A percentile compares a stretch with the other conserved stretches of the same genome.
These are phyloP conservation scores for Psilocybe subaeruginosa DNA, from an alignment of 768 basidiomycete species.

Conservation along the genomic window DNA sequence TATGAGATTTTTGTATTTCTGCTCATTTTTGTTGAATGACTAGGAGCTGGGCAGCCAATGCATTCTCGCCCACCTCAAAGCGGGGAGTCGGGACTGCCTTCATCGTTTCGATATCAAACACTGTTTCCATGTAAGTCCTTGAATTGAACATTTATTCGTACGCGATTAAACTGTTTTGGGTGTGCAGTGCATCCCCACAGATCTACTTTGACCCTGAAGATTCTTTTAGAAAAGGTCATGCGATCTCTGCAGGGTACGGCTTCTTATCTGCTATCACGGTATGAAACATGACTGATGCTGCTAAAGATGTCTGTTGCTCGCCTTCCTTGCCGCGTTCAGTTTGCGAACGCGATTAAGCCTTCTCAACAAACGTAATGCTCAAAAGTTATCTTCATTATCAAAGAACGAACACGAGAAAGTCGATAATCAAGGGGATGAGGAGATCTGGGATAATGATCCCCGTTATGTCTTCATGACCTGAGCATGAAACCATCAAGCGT, in stretches of 20 bases:
- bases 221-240: constrained; percentile 55
- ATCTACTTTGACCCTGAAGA: constrained; percentile 58
- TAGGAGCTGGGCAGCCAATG: constrained; percentile 65
- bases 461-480: constrained; percentile 57
- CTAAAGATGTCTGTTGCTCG: constrained; percentile 45
- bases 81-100: constrained; percentile 64
- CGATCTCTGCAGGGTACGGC: constrained; percentile 53
- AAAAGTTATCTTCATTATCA: constrained; percentile 24
- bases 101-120: constrained; percentile 61
- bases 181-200: constrained; percentile 53
- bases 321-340: constrained; percentile 43
- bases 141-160: background rate
- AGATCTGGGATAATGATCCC: constrained; percentile 54
- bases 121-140: constrained; percentile 51
- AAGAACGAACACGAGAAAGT: constrained; percentile 32
- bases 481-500: background rate
- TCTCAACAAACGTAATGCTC: constrained; percentile 44
- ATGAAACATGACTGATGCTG: background rate
- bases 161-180: background rate
- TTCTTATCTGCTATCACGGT: background rate
- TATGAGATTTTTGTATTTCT: background rate
- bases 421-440: constrained; percentile 26
- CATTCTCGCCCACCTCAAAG: constrained; percentile 62
- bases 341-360: constrained; percentile 46
- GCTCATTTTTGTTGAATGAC: background rate